Base-by-base conservation (phyloP, 805 yeast genomes). In the Nakazawaea anatomiae region DNA sequence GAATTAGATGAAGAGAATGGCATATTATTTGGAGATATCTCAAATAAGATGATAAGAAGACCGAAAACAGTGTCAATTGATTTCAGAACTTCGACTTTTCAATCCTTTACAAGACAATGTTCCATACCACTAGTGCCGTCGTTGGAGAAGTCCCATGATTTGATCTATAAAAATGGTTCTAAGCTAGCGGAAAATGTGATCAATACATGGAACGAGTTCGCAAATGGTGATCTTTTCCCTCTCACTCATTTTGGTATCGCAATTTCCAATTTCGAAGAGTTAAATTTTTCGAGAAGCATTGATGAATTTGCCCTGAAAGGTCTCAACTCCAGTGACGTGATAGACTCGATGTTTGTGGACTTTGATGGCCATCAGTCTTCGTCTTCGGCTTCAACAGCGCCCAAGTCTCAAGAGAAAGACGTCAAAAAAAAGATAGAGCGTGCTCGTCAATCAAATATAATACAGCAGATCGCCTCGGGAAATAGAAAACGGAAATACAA, bases 1-100 rank as follows among this genome's bases (percentile, higher is more conserved):
- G 98, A 92, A 58, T 60, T 85, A 25, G 87, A 82, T 53, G 91
- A 87, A 55, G 96, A 89, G 57, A 67, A 64, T 25, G 56, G 56
- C 4, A 43, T 46, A 25, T 12, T 54, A 11, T 32, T 27, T 14
- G 44, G 44, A 5, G 46, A 35, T 9, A 36, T 55, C 61, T 51
- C 40, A 5, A 39, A 47, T 36, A 42, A 25, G 28, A 42, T 38
- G 10, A 60, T 68, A 1, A 63, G 72, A 40, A 61, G 88, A 45
- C 91, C 92, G 1, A 74, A 74, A 40, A 83, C 85, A 0, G 57
- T 85, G 9, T 65, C 74, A 6, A 56, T 83, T 3, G 74, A 67
- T 54, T 59, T 67, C 25, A 59, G 59, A 41, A 62, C 66, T 11
- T 46, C 56, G 4, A 55, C 56, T 1, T 57, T 60, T 35, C 54